These are phyloP conservation scores for Ceratocystis eucalypticola DNA, from an alignment of 2,329 filamentous ascomycete genomes.

Conservation along the genomic window DNA sequence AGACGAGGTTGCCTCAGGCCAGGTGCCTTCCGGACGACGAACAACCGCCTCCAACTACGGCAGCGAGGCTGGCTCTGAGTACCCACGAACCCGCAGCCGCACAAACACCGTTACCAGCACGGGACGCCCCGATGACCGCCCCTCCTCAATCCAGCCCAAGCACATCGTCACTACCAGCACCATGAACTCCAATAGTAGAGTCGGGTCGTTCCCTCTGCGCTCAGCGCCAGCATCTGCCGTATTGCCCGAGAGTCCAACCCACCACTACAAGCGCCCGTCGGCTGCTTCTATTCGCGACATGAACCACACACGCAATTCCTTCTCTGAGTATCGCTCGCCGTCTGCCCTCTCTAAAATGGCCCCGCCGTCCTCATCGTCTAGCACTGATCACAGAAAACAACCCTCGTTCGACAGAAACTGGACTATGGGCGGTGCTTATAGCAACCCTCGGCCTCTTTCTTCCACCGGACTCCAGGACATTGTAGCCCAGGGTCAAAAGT, in stretches of 20 bases:
- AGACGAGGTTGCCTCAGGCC: constrained; percentile 55
- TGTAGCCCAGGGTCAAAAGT: constrained; percentile 6
- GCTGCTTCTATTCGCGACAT: constrained; percentile 71
- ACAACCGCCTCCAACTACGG: constrained; percentile 41
- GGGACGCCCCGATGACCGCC: constrained; percentile 31
- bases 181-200: constrained; percentile 36
- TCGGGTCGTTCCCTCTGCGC: constrained; percentile 24
- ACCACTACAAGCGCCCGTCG: constrained; percentile 46
- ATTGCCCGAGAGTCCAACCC: constrained; percentile 34
- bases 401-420: constrained; percentile 58
- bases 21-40: constrained; percentile 30
- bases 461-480: constrained; percentile 39
- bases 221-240: constrained; percentile 19
- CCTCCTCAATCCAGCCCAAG: constrained; percentile 35
- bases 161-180: constrained; percentile 35
- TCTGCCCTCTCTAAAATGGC: constrained; percentile 68
- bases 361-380: constrained; percentile 25
- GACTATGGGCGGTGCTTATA: constrained; percentile 44
- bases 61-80: constrained; percentile 45
- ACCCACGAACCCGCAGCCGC: constrained; percentile 37
- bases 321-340: constrained; percentile 39
- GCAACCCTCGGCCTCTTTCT: constrained; percentile 33
- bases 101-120: constrained; percentile 44
- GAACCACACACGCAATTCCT: constrained; percentile 52
- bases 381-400: constrained; percentile 43